Base-by-base conservation (phyloP, 768 basidiomycete species). In the Boletus rex-veris region DNA sequence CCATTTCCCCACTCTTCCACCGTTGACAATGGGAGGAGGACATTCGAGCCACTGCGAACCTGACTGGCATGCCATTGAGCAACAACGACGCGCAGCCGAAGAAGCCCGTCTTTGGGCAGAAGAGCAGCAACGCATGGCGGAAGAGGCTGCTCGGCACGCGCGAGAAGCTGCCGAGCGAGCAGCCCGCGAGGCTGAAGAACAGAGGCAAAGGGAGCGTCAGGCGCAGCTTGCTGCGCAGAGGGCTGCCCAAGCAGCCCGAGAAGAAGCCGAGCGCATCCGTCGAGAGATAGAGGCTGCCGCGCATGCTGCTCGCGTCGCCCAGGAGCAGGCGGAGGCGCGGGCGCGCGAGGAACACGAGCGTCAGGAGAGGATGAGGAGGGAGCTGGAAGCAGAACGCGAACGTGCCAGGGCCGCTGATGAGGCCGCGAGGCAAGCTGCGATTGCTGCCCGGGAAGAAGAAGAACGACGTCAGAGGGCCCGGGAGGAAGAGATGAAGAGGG, bases 361-460 rank as follows among this genome's bases (percentile, higher is more conserved):
- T 26, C 60, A 60, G 26, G 60, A 64, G 28, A 53, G 14, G 46
- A 51, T 56, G 44, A 48, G 19, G 36, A 58, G 49, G 12, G 58
- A 63, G 40, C 41, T 53, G 15, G 69, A 68, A 28, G 58, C 57
- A 30, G 68, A 68, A 52, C 58, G 62, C 4, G 50, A 39, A 16
- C 66, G 60, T 1, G 43, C 39, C 1, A 49, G 55, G 33, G 50
- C 35, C 26, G 64, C 59, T 2, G 66, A 60, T 38, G 66, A 69
- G 31, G 68, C 64, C 12, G 66, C 59, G 1, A 58, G 58, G 33
- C 42, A 30, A 19, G 62, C 66, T 41, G 66, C 57, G 6, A 53
- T 57, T 6, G 64, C 58, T 37, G 68, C 69, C 2, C 50, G 47
- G 58, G 55, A 64, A 43, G 64, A 71, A 38, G 66, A 61, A 43